phyloP scores from a whole-genome alignment of 768 basidiomycete species.

The Nidularia sp. region DNA sequence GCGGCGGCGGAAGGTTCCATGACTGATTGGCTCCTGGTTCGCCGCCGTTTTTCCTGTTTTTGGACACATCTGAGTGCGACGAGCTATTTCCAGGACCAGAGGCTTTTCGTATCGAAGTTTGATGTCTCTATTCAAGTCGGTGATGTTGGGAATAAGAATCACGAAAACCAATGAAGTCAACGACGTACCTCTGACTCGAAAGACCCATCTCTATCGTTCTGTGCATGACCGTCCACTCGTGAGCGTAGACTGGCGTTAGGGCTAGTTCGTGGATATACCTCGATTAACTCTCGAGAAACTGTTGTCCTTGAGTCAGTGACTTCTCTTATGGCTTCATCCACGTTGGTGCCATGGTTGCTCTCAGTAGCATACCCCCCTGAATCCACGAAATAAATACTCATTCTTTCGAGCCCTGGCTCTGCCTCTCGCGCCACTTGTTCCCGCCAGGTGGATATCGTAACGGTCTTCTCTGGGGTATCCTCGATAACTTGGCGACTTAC shows the following conservation, averaged over 20 bases:
- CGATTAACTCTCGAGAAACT: too few relatives aligned
- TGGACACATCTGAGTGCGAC: too few relatives aligned
- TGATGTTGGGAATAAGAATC: too few relatives aligned
- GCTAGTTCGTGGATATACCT: not conserved
- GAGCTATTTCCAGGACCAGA: too few relatives aligned
- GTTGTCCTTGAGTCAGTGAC: too few relatives aligned
- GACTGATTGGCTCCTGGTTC: not conserved
- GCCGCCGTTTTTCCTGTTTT: too few relatives aligned
- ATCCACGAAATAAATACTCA: constrained; percentile 44
- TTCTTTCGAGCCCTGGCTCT: constrained; percentile 26
- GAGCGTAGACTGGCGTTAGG: not conserved
- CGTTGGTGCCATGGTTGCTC: not conserved
- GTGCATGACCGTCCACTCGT: not conserved
- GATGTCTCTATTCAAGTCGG: too few relatives aligned
- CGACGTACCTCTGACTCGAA: too few relatives aligned
- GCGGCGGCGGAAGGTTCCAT: constrained; percentile 2
- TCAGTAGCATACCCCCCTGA: constrained; percentile 26
- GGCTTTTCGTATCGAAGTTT: too few relatives aligned
- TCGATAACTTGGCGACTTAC: constrained; percentile 37
- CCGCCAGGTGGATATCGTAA: constrained; percentile 54
- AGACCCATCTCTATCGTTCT: too few relatives aligned
- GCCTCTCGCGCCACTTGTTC: constrained; percentile 44
- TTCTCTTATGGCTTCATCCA: too few relatives aligned
- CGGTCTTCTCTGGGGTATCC: constrained; percentile 45
- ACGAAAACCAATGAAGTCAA: too few relatives aligned